Conservation (phyloP, 2,329 filamentous ascomycete species). For the Bipolaris zeicola region DNA sequence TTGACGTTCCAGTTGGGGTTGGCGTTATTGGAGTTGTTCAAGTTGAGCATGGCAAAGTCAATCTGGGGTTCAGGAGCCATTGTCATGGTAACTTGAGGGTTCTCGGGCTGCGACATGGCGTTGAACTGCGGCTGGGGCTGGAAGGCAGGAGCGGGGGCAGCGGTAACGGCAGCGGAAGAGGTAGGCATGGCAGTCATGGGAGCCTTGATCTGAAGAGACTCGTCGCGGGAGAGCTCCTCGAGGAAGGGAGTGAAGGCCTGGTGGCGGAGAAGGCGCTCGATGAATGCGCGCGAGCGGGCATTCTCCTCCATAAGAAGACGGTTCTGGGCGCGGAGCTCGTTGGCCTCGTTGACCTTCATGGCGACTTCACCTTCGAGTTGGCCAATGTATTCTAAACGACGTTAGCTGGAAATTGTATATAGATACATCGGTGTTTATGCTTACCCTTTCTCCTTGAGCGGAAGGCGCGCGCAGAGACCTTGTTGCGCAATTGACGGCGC, state of each 20-base stretch:
- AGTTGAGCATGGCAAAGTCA: conserved; percentile 74
- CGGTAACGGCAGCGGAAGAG: conserved; percentile 35
- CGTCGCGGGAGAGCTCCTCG: conserved; percentile 50
- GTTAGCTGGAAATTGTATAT: conserved; percentile 55
- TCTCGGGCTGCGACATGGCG: conserved; percentile 58
- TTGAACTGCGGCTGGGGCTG: conserved; percentile 58
- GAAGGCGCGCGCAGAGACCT: conserved; percentile 97
- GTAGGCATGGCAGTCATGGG: conserved; percentile 36
- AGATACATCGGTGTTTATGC: conserved; percentile 30
- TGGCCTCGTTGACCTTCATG: conserved; percentile 80
- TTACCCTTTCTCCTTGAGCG: conserved; percentile 97
- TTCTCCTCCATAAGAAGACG: conserved; percentile 83
- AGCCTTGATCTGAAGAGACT: conserved; percentile 41
- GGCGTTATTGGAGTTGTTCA: conserved; percentile 51
- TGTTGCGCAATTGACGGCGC: conserved; percentile 95
- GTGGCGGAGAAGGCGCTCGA: conserved; percentile 69
- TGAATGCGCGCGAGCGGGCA: conserved; percentile 80
- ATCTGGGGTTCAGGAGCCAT: conserved; percentile 80
- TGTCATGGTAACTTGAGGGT: conserved; percentile 70
- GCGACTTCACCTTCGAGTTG: conserved; percentile 92
- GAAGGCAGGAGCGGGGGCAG: conserved; percentile 56
- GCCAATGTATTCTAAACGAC: conserved; percentile 81
- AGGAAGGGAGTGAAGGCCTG: conserved; percentile 56
- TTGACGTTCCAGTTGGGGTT: conserved; percentile 56
- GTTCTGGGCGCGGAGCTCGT: conserved; percentile 81